Conservation (phyloP, 2,329 filamentous ascomycete species). For the Lachnellula suecica region DNA sequence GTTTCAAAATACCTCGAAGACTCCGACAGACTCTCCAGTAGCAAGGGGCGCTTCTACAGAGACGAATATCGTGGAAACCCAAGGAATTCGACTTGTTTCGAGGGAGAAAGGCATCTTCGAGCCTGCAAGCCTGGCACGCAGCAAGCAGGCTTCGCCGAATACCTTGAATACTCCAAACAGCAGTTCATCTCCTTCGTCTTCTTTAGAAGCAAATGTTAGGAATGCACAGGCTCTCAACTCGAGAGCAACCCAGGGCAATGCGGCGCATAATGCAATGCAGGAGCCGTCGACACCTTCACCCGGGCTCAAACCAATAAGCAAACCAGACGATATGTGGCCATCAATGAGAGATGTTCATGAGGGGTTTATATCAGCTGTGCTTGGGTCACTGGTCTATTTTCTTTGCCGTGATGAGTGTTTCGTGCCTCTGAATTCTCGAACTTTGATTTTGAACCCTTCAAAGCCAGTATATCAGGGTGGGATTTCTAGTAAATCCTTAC, state of each 20-base stretch:
- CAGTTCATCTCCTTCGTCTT: conserved; percentile 30
- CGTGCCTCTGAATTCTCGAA: conserved; percentile 34
- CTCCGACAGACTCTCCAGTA: conserved; percentile 1
- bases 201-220: conserved; percentile 24
- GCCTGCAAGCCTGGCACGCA: conserved; percentile 26
- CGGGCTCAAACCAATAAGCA: conserved; percentile 18
- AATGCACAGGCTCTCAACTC: conserved; percentile 28
- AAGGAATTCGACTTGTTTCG: conserved; percentile 19
- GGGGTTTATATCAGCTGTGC: conserved; percentile 33
- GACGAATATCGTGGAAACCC: conserved; percentile 17
- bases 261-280: conserved; percentile 19
- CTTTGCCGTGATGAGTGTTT: conserved; percentile 32
- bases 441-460: conserved; percentile 25
- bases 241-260: conserved; percentile 23
- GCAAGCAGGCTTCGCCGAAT: conserved; percentile 18
- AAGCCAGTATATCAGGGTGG: conserved; percentile 4
- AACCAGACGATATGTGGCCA: conserved; percentile 12
- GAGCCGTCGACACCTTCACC: conserved; percentile 25
- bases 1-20: conserved; percentile 20
- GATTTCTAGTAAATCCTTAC: conserved; percentile 1
- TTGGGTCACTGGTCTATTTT: conserved; percentile 30
- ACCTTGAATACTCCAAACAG: conserved; percentile 23
- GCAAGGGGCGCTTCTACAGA: conserved; percentile 8
- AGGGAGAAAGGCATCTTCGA: conserved; percentile 31
- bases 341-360: conserved; percentile 32